Conservation (phyloP, 2,329 filamentous ascomycete species). For the Fusarium secorum region DNA sequence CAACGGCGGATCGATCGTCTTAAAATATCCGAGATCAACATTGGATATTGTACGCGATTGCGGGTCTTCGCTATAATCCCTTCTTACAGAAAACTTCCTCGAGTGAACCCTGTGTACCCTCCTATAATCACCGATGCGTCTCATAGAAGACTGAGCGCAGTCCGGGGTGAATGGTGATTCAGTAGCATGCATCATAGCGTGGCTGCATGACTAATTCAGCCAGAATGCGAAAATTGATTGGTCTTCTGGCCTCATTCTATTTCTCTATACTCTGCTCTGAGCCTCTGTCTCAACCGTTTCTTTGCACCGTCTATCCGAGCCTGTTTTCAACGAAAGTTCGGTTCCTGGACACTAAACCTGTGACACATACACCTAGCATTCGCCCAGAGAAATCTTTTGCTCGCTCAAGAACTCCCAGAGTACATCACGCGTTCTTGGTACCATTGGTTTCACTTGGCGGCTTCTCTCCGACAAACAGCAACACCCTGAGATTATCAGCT, state of each 20-base stretch:
- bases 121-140: neutral
- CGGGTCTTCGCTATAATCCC: neutral
- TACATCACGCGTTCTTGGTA: neutral
- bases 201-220: neutral
- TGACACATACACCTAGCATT: neutral
- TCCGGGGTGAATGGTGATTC: neutral
- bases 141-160: neutral
- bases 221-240: neutral
- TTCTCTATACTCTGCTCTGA: neutral
- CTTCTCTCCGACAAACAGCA: constrained; percentile 28
- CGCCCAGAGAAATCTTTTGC: neutral
- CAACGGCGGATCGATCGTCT: neutral
- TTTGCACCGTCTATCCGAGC: neutral
- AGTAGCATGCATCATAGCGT: neutral
- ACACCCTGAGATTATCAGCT: constrained; percentile 22
- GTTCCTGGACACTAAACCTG: neutral
- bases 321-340: neutral
- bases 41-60: neutral
- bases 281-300: neutral
- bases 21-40: neutral
- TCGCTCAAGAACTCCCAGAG: neutral
- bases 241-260: neutral
- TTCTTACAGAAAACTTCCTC: neutral
- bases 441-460: constrained; percentile 2
- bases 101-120: neutral